phyloP scores from a whole-genome alignment of 2,329 filamentous ascomycete species.

The Cercospora canescens region DNA sequence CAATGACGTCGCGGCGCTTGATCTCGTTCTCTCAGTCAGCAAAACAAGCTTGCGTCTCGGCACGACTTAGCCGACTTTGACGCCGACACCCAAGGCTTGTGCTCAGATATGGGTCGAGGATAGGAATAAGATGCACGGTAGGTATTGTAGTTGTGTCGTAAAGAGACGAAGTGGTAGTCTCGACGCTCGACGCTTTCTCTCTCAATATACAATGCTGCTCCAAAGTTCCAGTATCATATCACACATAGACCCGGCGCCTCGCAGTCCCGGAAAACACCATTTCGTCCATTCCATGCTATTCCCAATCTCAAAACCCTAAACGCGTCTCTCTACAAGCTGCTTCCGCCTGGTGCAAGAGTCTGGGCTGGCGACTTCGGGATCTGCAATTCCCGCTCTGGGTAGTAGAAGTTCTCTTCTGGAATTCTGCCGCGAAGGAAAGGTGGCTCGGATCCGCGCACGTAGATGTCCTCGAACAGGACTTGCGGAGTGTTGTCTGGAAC shows the following conservation, averaged over 20 bases:
- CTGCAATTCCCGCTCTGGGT: constrained; percentile 39
- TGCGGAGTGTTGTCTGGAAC: constrained; percentile 74
- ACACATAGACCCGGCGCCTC: constrained; percentile 13
- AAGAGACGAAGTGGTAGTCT: background rate
- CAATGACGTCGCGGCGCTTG: constrained; percentile 1
- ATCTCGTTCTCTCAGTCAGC: background rate
- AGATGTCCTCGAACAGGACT: constrained; percentile 96
- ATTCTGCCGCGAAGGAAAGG: constrained; percentile 83
- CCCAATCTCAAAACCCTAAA: constrained; percentile 4
- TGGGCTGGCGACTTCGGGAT: constrained; percentile 33
- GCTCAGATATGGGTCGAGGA: background rate
- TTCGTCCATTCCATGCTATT: constrained; percentile 5
- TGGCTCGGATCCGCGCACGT: constrained; percentile 84
- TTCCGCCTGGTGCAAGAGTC: constrained; percentile 24
- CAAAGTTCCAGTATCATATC: constrained; percentile 13
- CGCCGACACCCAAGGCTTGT: constrained; percentile 6
- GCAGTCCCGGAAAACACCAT: constrained; percentile 11
- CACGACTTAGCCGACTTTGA: background rate
- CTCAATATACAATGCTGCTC: constrained; percentile 19
- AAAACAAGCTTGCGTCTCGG: background rate
- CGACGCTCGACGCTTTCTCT: background rate
- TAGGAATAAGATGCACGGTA: background rate
- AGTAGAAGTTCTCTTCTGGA: constrained; percentile 90
- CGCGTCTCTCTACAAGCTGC: constrained; percentile 13
- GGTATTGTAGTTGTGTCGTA: background rate